Base-by-base conservation (phyloP, 768 basidiomycete genomes). In the Xerocomellus intermedius region DNA sequence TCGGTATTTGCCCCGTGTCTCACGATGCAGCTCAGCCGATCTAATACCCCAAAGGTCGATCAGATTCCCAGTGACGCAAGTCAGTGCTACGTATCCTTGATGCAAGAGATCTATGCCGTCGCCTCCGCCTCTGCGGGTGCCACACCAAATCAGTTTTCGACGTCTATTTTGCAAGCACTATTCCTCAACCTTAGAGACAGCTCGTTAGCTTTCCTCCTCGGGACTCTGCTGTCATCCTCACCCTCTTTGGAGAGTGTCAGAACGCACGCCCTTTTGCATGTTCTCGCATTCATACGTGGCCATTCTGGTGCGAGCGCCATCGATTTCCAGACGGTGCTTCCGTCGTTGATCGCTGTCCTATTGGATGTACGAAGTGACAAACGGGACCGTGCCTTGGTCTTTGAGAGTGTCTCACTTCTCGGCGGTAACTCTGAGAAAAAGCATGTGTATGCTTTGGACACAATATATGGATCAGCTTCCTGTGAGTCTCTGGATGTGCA, bases 251-350 rank as follows among this genome's bases (percentile, higher is more conserved):
- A 70, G 21, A 60, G 72, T 45, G 77, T 76, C 55, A 78, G 72
- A 53, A 71, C 79, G 3, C 77, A 84, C 2, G 85, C 93, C 0
- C 74, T 98, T 9, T 74, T 79, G 5, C 94, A 98, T 66, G 84
- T 85, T 19, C 76, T 80, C 3, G 91, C 93, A 0, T 95, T 95
- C 70, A 69, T 98, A 13, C 79, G 84, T 44, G 91, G 94, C 0
- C 85, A 92, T 69, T 64, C 75, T 2, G 74, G 79, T 43, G 72
- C 77, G 39, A 75, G 78, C 36, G 74, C 78, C 14, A 69, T 86
- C 5, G 94, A 96, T 69, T 91, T 95, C 70, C 89, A 94, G 69
- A 85, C 83, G 0, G 78, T 94, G 7, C 64, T 94, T 12, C 89
- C 91, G 1, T 77, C 84, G 3, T 66, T 93, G 10, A 73, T 94